Evolutionary conservation across 495 filamentous ascomycete genomes (phyloP), one percentile per base, ranked within the genome.

Genomic region (Hyaloscypha bicolor): DNA sequence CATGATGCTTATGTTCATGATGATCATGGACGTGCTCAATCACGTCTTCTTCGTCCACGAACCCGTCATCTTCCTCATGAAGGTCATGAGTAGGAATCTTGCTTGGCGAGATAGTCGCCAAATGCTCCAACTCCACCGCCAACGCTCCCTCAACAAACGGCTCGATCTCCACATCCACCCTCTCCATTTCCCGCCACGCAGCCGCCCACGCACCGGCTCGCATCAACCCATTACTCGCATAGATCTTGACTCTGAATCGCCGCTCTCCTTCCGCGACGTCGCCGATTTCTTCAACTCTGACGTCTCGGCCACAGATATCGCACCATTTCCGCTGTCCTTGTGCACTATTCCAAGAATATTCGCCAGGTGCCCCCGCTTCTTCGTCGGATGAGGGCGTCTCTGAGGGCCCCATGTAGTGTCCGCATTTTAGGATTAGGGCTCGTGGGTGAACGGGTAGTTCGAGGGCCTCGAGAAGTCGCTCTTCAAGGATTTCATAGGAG

Each of bases 181-280:
- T 85, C 77, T 99, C 95, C 95, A 99, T 99, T 75, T 97, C 94
- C 63, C 85, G 89, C 95, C 95, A 99, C 37, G 91, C 93, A 19
- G 93, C 92, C 32, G 88, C 88, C 95, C 95, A 99, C 0, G 95
- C 94, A 3, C 92, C 93, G 14, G 93, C 88, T 52, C 88, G 85
- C 92, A 99, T 94, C 61, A 98, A 79, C 0, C 95, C 95, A 76
- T 98, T 99, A 3, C 92, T 91, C 2, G 95, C 95, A 67, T 93
- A 99, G 14, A 98, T 88, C 71, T 91, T 91, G 69, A 99, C 82
- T 60, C 94, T 87, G 85, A 93, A 98, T 58, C 91, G 85, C 71
- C 85, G 87, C 52, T 71, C 63, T 21, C 65, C 55, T 51, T 33
- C 30, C 9, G 32, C 55, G 63, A 73, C 21, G 70, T 70, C 56